Conservation (phyloP, 2,329 filamentous ascomycete species). For the Elsinoe batatas region DNA sequence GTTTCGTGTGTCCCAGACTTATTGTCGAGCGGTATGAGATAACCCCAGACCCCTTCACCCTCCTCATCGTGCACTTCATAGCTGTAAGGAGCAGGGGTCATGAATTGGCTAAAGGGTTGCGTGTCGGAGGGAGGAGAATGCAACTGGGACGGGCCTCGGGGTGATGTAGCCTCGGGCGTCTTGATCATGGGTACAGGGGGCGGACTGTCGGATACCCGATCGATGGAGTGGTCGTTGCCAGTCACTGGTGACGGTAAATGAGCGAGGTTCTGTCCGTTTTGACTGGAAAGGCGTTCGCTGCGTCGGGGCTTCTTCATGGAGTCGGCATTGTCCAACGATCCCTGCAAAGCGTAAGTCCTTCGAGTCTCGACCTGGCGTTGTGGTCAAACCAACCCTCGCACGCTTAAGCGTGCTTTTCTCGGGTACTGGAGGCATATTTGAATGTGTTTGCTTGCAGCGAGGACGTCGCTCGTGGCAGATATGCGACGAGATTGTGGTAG, state of each 20-base stretch:
- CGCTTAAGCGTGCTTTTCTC: slow-evolving; percentile 84
- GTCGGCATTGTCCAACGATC: slow-evolving; percentile 51
- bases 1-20: slow-evolving; percentile 40
- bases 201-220: slow-evolving; percentile 5
- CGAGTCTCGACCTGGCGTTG: background rate
- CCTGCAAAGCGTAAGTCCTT: slow-evolving; percentile 37
- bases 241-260: slow-evolving; percentile 78
- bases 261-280: slow-evolving; percentile 33
- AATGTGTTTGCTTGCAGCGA: background rate
- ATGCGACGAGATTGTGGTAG: too few species aligned
- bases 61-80: slow-evolving; percentile 80
- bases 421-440: slow-evolving; percentile 11
- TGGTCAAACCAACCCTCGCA: slow-evolving; percentile 52
- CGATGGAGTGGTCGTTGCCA: slow-evolving; percentile 44
- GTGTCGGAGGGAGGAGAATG: slow-evolving; percentile 66
- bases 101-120: slow-evolving; percentile 70
- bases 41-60: slow-evolving; percentile 88
- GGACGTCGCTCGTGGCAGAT: too few species aligned
- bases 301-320: slow-evolving; percentile 70
- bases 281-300: slow-evolving; percentile 54
- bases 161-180: slow-evolving; percentile 32
- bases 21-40: slow-evolving; percentile 71
- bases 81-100: slow-evolving; percentile 59
- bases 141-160: slow-evolving; percentile 28
- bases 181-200: slow-evolving; percentile 25